These are phyloP conservation scores for Phytopythium ostracodes DNA, from an alignment of 352 stramenopile species.

Conservation along the genomic window DNA sequence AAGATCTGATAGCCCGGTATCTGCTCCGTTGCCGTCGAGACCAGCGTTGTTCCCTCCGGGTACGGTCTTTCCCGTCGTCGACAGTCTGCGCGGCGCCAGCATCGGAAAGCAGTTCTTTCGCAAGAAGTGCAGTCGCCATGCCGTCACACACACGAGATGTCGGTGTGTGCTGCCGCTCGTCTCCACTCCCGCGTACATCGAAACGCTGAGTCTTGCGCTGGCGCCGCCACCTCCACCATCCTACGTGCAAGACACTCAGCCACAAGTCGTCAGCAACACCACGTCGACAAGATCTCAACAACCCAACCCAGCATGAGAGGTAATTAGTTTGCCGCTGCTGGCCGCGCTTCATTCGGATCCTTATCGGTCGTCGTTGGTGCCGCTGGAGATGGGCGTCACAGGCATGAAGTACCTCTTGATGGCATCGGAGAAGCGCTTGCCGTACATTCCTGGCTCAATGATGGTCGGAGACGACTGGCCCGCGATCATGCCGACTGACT, in stretches of 20 bases:
- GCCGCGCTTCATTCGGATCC: background rate
- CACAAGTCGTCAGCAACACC: background rate
- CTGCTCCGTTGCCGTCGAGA: background rate
- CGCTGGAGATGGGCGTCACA: slow-evolving; percentile 80
- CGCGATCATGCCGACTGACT: slow-evolving; percentile 98
- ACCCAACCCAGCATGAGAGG: background rate
- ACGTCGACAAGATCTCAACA: background rate
- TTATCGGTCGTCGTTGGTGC: slow-evolving; percentile 35
- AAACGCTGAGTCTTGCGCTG: slow-evolving; percentile 44
- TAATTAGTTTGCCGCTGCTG: background rate
- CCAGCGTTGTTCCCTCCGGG: background rate
- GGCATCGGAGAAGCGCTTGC: slow-evolving; percentile 93
- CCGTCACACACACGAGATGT: slow-evolving; percentile 50
- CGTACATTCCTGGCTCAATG: slow-evolving; percentile 96
- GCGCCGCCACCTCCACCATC: slow-evolving; percentile 11
- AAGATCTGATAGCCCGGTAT: background rate
- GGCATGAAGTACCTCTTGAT: slow-evolving; percentile 98
- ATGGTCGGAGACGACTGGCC: slow-evolving; percentile 97
- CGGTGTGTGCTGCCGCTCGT: slow-evolving; percentile 57
- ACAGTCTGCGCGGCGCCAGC: slow-evolving; percentile 46
- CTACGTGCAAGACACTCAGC: background rate
- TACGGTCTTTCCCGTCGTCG: slow-evolving; percentile 39
- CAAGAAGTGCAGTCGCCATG: slow-evolving; percentile 54
- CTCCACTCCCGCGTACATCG: slow-evolving; percentile 46
- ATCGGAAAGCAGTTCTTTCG: slow-evolving; percentile 47